phyloP scores from a whole-genome alignment of 1,284 basidiomycete genomes.

The Ganoderma sinense region DNA sequence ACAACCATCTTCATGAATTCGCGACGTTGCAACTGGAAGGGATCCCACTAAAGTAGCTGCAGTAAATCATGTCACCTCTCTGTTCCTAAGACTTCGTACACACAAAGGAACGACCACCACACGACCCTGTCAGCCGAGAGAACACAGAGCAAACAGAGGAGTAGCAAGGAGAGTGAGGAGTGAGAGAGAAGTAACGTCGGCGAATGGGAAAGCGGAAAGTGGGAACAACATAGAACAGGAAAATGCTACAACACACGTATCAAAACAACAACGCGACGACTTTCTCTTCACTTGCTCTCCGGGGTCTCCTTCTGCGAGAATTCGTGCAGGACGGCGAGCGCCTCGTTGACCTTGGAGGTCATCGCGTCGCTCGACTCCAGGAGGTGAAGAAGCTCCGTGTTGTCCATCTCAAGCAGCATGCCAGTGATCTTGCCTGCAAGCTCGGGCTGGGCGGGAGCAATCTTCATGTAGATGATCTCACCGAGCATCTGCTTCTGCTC shows the following conservation, averaged over 20 bases:
- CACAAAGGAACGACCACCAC: slow-evolving; percentile 67
- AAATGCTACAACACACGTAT: slow-evolving; percentile 31
- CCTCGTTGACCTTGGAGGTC: slow-evolving; percentile 89
- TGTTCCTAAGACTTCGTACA: slow-evolving; percentile 64
- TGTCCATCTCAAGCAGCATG: slow-evolving; percentile 98
- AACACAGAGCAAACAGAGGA: slow-evolving; percentile 37
- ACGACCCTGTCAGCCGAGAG: slow-evolving; percentile 46
- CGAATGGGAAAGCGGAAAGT: slow-evolving; percentile 30
- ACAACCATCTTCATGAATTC: slow-evolving; percentile 31
- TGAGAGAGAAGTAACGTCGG: slow-evolving; percentile 36
- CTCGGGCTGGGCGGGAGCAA: slow-evolving; percentile 78
- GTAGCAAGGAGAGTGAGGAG: slow-evolving; percentile 33
- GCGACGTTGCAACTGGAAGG: slow-evolving; percentile 19
- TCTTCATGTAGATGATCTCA: slow-evolving; percentile 92
- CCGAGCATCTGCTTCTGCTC: slow-evolving; percentile 98
- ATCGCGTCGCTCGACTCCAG: slow-evolving; percentile 85
- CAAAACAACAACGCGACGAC: slow-evolving; percentile 32
- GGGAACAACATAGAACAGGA: slow-evolving; percentile 12
- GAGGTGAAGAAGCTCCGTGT: slow-evolving; percentile 87
- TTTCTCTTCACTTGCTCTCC: slow-evolving; percentile 34
- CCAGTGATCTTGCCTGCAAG: slow-evolving; percentile 97
- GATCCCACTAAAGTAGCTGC: slow-evolving; percentile 33
- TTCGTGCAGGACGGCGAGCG: slow-evolving; percentile 82
- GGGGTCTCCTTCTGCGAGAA: slow-evolving; percentile 63
- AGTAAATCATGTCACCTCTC: slow-evolving; percentile 47